Percentiles rank a stretch among this genome's conserved stretches.
Evolutionary conservation across 2,329 filamentous ascomycete genomes (phyloP).

Genomic region (Pleurostoma richardsiae): DNA sequence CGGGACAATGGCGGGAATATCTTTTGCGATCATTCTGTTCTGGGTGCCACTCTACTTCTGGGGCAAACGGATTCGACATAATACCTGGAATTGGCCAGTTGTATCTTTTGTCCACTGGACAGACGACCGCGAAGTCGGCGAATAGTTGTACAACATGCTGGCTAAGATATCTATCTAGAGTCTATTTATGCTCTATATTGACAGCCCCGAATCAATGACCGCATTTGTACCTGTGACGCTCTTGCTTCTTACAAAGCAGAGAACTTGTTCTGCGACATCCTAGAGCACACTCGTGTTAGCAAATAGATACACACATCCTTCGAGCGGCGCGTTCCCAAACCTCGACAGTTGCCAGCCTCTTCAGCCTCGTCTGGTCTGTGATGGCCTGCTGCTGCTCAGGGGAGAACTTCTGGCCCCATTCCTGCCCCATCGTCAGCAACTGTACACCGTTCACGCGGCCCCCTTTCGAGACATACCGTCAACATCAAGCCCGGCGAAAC

Average conservation of each 20-base stretch:
- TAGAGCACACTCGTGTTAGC: conserved; percentile 12
- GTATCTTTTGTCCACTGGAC: conserved; percentile 43
- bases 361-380: conserved; percentile 53
- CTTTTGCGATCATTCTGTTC: conserved; percentile 36
- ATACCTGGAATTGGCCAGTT: conserved; percentile 42
- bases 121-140: conserved; percentile 49
- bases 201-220: conserved; percentile 38
- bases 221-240: conserved; percentile 48
- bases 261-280: conserved; percentile 50
- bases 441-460: not conserved
- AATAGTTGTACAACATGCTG: conserved; percentile 24
- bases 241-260: conserved; percentile 40
- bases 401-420: conserved; percentile 60
- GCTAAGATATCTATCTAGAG: not conserved
- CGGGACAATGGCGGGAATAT: conserved; percentile 53
- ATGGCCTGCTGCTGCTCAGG: conserved; percentile 48
- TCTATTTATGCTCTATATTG: not conserved
- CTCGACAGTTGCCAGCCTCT: conserved; percentile 52
- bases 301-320: not conserved
- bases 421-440: conserved; percentile 21
- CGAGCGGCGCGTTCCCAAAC: conserved; percentile 11
- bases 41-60: conserved; percentile 48
- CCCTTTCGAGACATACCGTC: conserved; percentile 27
- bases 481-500: conserved; percentile 50
- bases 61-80: conserved; percentile 41